Evolutionary conservation across 306 rosid species (phyloP), one percentile per base, ranked within the genome.

Genomic region (Cicer pinnatifidum): DNA sequence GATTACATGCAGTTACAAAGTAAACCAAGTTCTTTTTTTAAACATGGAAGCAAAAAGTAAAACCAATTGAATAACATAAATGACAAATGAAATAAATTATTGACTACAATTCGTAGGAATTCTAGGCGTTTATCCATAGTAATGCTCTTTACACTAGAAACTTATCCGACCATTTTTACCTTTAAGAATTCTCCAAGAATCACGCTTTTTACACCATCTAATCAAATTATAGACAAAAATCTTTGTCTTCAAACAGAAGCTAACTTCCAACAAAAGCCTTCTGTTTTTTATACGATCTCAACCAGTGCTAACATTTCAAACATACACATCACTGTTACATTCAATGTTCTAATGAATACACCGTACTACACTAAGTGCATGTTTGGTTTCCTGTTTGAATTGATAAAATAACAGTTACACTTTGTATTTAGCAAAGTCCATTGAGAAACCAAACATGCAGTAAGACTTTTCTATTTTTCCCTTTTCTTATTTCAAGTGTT

Each of bases 301-400:
- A 56, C 41, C 41, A 6, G 16, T 1, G 11, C 70, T 56, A 67
- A 39, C 40, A 37, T 17, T 66, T 46, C 50, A 67, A 64, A 35
- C 47, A 40, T 11, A 19, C 15, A 28, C 15, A 57, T 10, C 9
- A 23, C 39, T 10, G 28, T 11, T 57, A 20, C 4, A 73, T 73
- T 73, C 64, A 46, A 57, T 38, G 20, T 8, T 72, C 78, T 79
- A 7, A 63, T 54, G n/a, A 70, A 28, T 28, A 28, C 33, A 28
- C 33, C 33, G 33, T 28, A 28, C 33, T 28, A 28, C 33, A 28
- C 33, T 28, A 3, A 28, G 4, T 3, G 4, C 3, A 28, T 28
- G 33, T 28, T 28, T 28, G 4, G 4, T 28, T 28, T 28, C 33
- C 33, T 0, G 33, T 28, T 28, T 28, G 4, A 0, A 28, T 28